Evolutionary conservation across 1,139 yeast species (phyloP), one percentile per base, ranked within the genome.

Genomic region (Lodderomyces metapsilosis): DNA sequence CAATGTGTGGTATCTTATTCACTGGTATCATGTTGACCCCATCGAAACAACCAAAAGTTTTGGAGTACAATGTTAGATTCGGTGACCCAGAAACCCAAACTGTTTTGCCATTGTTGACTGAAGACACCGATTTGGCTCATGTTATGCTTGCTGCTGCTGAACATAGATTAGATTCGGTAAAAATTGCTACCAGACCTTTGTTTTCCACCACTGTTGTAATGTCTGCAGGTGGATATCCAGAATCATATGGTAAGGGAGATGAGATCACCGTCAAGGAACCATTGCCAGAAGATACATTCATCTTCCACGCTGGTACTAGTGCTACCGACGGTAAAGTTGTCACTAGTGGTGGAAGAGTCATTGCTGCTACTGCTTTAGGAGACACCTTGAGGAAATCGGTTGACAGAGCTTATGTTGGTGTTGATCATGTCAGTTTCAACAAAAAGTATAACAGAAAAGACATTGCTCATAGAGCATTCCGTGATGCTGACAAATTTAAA

Each of bases 11-110:
- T 53, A 82, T 94, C 49, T 74, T 94, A 40, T 94, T 94, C 70
- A 92, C 96, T n/a, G 99, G 99, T 49, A 80, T 94, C 52, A 94
- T 94, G 85, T 76, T 94, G 52, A 80, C 95, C 12, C 80, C 82
- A 25, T 56, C 68, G 36, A 95, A 96, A 39, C 78, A 68, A 52
- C 98, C 98, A 52, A 88, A 88, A 69, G 97, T 91, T 9, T 76
- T 94, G 57, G 99, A 94, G 67, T 94, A 94, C 68, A 94, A 94
- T 54, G 97, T 92, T 41, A 82, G 99, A 67, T 94, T 94, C 54
- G 99, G 99, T 48, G 99, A 94, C 64, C 99, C 99, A 52, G 99
- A 94, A 69, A 92, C 98, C 33, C 98, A 94, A 70, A 87, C 97
- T 4, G 95, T 92, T 25, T 74, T 94, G 58, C 97, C 97, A 12